These are phyloP conservation scores for Fusarium ramigenum DNA, from an alignment of 2,329 filamentous ascomycete species.

Conservation along the genomic window DNA sequence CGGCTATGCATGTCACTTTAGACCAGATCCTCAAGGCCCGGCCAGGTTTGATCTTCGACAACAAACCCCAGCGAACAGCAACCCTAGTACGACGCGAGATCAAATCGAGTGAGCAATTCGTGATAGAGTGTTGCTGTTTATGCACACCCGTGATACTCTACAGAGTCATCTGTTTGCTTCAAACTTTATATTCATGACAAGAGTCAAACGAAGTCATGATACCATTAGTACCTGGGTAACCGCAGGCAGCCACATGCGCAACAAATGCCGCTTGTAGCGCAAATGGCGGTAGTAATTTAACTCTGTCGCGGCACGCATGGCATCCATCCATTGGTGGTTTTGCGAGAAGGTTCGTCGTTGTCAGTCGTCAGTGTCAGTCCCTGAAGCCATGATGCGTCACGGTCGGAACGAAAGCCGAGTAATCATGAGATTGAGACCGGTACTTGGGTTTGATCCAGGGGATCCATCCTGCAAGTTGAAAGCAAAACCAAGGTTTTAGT, in stretches of 20 bases:
- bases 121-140: background rate
- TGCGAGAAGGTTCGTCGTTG: background rate
- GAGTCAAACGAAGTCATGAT: background rate
- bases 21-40: background rate
- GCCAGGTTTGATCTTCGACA: slow-evolving; percentile 1
- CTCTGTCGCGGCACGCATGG: background rate
- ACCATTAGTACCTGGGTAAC: background rate
- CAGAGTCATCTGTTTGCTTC: background rate
- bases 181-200: background rate
- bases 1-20: slow-evolving; percentile 33
- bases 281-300: slow-evolving; percentile 4
- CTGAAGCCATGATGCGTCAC: background rate
- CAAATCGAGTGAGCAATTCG: background rate
- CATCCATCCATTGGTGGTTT: background rate
- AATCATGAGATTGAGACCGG: background rate
- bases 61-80: background rate
- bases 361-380: background rate
- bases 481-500: slow-evolving; percentile 11
- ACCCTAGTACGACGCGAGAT: background rate
- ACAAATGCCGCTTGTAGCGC: background rate
- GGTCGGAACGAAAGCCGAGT: slow-evolving; percentile 5
- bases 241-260: background rate
- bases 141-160: background rate
- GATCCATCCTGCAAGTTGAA: background rate
- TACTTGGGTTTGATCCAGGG: slow-evolving; percentile 7